Conservation (phyloP, 371 early-diverging fungal genomes). For the Mucor circinelloides region DNA sequence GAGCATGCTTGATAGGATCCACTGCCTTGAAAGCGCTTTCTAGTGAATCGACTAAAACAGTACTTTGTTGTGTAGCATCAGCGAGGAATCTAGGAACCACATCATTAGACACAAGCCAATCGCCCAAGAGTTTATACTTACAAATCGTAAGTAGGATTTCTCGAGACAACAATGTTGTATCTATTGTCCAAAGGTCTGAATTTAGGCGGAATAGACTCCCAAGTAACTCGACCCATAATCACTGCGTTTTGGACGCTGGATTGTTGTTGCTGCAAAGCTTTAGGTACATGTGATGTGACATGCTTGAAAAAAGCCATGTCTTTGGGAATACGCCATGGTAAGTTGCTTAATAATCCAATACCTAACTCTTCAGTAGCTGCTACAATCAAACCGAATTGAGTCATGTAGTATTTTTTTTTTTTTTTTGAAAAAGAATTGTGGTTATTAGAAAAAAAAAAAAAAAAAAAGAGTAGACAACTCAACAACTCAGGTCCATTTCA, state of each 20-base stretch:
- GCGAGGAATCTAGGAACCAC: slow-evolving; percentile 21
- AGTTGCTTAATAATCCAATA: slow-evolving; percentile 69
- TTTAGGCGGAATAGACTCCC: slow-evolving; percentile 84
- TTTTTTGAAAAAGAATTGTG: no score
- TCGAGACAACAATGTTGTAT: slow-evolving; percentile 83
- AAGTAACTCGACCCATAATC: slow-evolving; percentile 89
- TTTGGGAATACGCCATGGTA: slow-evolving; percentile 87
- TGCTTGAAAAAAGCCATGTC: slow-evolving; percentile 87
- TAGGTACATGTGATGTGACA: slow-evolving; percentile 61
- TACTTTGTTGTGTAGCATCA: slow-evolving; percentile 22
- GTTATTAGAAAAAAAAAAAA: not conserved
- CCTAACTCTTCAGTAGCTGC: slow-evolving; percentile 76
- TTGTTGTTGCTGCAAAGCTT: slow-evolving; percentile 1
- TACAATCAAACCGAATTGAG: slow-evolving; percentile 67
- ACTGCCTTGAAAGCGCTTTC: slow-evolving; percentile 53
- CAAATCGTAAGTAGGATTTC: slow-evolving; percentile 57
- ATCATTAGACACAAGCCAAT: not conserved
- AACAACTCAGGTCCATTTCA: no score
- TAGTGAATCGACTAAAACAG: slow-evolving; percentile 46
- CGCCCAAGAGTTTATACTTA: slow-evolving; percentile 17
- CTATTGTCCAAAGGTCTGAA: slow-evolving; percentile 76
- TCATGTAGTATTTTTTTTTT: no score
- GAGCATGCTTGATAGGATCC: slow-evolving; percentile 19
- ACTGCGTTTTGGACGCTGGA: slow-evolving; percentile 64
- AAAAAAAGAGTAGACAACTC: no score